Base-by-base conservation (phyloP, 2,329 filamentous ascomycete genomes). In the Aspergillus fischeri region DNA sequence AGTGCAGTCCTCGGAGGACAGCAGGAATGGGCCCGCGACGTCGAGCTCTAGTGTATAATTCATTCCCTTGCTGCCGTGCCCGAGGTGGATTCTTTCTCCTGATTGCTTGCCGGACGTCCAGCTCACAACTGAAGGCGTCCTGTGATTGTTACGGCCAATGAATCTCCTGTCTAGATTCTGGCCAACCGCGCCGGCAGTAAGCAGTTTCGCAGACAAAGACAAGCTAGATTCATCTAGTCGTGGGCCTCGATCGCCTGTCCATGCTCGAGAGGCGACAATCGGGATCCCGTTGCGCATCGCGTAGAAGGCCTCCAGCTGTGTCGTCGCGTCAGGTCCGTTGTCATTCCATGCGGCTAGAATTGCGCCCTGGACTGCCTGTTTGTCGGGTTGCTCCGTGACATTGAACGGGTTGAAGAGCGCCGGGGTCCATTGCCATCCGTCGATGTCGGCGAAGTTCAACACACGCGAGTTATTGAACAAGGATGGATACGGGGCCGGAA, bases 331-430 rank as follows among this genome's bases (percentile, higher is more conserved):
- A 0, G 77, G 71, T 1, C 81, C 81, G 51, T 79, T 82, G 59
- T 84, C 81, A 56, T 83, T 83, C 82, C 82, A 83, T 4, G 81
- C 67, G 1, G 82, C 77, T 3, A 76, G 72, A 28, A 84, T 75
- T 25, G 80, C 75, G 0, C 82, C 82, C 3, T 79, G 72, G 1
- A 83, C 74, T 1, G 71, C 68, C 0, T 75, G 70, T 32, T 65
- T 63, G 1, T 73, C 60, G 0, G 80, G 77, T 59, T 84, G 83
- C 53, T 82, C 77, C 0, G 76, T 77, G 0, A 70, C 67, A 54
- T 83, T 81, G 20, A 71, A 74, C 0, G 73, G 74, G 53, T 83
- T 80, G 60, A 83, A 83, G 52, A 83, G 74, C 54, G 79, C 64
- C 0, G 82, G 82, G 0, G 77, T 72, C 74, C 77, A 83, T 14